Base-by-base conservation (phyloP, 306 rosid genomes). In the Quercus alba region DNA sequence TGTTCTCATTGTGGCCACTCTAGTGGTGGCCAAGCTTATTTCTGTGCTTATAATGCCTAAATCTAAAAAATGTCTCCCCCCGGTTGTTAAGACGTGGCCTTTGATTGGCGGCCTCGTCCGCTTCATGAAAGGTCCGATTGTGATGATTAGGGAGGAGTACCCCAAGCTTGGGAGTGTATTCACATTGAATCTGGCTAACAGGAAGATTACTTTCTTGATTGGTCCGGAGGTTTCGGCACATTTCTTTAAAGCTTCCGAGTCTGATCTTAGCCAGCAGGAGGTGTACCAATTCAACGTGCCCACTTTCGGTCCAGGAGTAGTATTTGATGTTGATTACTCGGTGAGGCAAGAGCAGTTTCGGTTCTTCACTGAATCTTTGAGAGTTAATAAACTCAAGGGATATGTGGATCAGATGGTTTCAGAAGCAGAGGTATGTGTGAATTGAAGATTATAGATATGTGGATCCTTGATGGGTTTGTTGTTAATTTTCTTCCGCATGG, bases 271-370 rank as follows among this genome's bases (percentile, higher is more conserved):
- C 82, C 99, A 95, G 82, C 99, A 95, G 76, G 98, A 91, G 84
- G 98, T 95, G 49, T 93, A 91, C 68, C 96, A 87, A 86, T 95
- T 95, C 89, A 95, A 95, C 84, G 98, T 95, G 44, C 97, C 99
- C 0, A 95, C 98, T 72, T 95, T 93, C 26, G 99, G 99, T 5
- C 98, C 98, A 13, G 98, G 98, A 2, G 99, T 95, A 23, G 99
- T 91, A 12, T 95, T 95, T 56, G 99, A 95, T 78, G 98, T 95
- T 75, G 99, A 95, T 78, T 95, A 95, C 72, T 87, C 97, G 1
- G 81, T 95, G 5, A 75, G 99, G 30, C 97, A 95, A 74, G 99
- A 95, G 64, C 99, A 95, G 89, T 93, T 95, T 38, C 79, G 98
- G n/a, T 95, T 95, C 90, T 95, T 95, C 72, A 91, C 97, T 0